phyloP scores from a whole-genome alignment of 2,329 filamentous ascomycete species.

The Aureobasidium sp. region DNA sequence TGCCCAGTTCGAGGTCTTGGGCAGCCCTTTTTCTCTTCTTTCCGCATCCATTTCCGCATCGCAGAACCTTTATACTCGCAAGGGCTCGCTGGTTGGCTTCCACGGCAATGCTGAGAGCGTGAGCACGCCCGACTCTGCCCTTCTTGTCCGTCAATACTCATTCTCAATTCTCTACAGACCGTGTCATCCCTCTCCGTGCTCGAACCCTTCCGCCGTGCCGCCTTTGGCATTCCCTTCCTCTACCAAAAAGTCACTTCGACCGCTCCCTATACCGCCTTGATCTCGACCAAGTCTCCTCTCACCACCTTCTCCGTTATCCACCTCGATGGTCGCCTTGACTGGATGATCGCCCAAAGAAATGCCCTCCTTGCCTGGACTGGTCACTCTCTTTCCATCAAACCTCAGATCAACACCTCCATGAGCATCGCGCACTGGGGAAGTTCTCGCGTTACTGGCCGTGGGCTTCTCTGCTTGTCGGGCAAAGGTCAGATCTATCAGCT shows the following conservation, averaged over 20 bases:
- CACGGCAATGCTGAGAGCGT: constrained; percentile 89
- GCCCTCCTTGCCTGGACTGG: constrained; percentile 96
- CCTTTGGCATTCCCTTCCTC: constrained; percentile 83
- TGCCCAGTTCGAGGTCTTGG: constrained; percentile 88
- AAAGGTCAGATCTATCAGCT: constrained; percentile 87
- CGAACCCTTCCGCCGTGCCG: constrained; percentile 69
- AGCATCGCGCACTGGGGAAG: constrained; percentile 84
- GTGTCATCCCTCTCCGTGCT: constrained; percentile 83
- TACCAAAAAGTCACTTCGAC: constrained; percentile 87
- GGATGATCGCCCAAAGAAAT: constrained; percentile 82
- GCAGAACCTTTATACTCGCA: constrained; percentile 83
- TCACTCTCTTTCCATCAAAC: constrained; percentile 67
- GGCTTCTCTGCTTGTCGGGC: constrained; percentile 73
- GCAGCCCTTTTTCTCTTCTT: constrained; percentile 83
- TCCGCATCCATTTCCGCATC: constrained; percentile 89
- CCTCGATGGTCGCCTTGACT: constrained; percentile 88
- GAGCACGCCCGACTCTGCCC: not conserved
- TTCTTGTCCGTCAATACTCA: not conserved
- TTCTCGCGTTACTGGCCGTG: constrained; percentile 78
- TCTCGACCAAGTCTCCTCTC: constrained; percentile 76
- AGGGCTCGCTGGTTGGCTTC: constrained; percentile 82
- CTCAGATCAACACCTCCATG: constrained; percentile 64
- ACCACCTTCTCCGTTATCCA: constrained; percentile 83
- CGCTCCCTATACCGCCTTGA: constrained; percentile 75
- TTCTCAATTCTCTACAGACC: constrained; percentile 47